Evolutionary conservation across 495 filamentous ascomycete species (phyloP).

Genomic region (Hyaloscypha bicolor): DNA sequence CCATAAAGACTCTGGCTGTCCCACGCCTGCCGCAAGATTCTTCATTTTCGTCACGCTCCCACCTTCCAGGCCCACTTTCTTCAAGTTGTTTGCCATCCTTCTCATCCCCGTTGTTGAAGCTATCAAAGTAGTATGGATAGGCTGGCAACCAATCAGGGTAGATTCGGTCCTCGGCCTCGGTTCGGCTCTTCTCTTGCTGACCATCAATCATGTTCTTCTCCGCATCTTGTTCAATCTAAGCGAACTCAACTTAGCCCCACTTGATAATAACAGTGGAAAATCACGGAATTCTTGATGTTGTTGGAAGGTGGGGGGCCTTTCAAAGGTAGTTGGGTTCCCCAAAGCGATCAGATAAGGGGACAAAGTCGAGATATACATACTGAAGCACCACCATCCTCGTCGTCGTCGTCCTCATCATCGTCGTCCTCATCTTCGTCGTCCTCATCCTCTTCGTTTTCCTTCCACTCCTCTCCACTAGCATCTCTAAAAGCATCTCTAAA

Average conservation of each 20-base stretch:
- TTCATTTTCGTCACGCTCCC: neutral
- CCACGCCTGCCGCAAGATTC: neutral
- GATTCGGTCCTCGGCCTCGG: neutral
- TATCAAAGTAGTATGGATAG: neutral
- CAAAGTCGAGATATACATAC: too few species aligned
- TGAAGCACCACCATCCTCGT: neutral
- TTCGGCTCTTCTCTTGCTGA: too few species aligned
- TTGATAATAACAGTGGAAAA: too few species aligned
- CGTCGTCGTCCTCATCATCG: neutral
- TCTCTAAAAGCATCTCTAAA: neutral
- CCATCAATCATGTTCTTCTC: too few species aligned
- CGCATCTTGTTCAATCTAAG: too few species aligned
- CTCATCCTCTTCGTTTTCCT: neutral
- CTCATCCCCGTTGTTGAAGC: neutral
- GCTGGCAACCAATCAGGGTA: neutral
- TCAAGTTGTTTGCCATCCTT: neutral
- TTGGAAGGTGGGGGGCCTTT: too few species aligned
- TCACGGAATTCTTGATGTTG: too few species aligned
- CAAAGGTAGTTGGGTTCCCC: too few species aligned
- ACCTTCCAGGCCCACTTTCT: neutral
- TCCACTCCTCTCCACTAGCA: constrained; percentile 31
- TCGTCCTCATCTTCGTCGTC: neutral
- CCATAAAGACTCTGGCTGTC: constrained; percentile 4
- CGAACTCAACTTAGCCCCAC: too few species aligned
- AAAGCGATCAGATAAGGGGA: too few species aligned